Conservation (phyloP, 345 rosid genomes). For the Jatropha curcas region DNA sequence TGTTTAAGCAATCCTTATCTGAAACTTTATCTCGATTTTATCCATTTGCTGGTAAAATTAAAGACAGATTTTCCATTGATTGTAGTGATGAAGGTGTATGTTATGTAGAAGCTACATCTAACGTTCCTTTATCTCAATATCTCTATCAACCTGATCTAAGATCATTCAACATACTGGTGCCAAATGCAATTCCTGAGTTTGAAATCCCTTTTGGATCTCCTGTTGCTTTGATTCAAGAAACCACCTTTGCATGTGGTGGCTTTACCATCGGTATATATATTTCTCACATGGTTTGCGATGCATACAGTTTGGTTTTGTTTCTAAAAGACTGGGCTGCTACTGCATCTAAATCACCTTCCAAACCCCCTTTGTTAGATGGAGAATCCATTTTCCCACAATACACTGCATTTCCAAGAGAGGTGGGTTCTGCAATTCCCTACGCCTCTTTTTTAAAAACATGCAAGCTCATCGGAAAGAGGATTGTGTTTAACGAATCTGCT, state of each 20-base stretch:
- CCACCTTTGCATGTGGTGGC: not conserved
- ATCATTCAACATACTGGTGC: not conserved
- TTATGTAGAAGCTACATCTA: not conserved
- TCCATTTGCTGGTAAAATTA: not conserved
- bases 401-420: not conserved
- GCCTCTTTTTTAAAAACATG: not conserved
- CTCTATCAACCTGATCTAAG: not conserved
- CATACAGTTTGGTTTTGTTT: not conserved
- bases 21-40: not conserved
- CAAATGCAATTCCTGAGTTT: not conserved
- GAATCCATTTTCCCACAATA: not conserved
- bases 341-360: not conserved
- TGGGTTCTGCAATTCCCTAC: not conserved
- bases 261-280: not conserved
- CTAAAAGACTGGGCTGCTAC: not conserved
- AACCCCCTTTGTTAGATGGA: not conserved
- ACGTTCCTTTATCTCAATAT: not conserved
- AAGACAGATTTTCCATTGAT: not conserved
- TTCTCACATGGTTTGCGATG: not conserved
- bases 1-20: not conserved
- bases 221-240: not conserved
- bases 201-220: not conserved
- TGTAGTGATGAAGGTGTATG: not conserved
- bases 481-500: conserved; percentile 40
- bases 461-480: conserved; percentile 29